Percentiles rank a stretch among this genome's conserved stretches.
phyloP scores from a whole-genome alignment of 2,329 filamentous ascomycete genomes.

The Ceratocystiopsis brevicomis region DNA sequence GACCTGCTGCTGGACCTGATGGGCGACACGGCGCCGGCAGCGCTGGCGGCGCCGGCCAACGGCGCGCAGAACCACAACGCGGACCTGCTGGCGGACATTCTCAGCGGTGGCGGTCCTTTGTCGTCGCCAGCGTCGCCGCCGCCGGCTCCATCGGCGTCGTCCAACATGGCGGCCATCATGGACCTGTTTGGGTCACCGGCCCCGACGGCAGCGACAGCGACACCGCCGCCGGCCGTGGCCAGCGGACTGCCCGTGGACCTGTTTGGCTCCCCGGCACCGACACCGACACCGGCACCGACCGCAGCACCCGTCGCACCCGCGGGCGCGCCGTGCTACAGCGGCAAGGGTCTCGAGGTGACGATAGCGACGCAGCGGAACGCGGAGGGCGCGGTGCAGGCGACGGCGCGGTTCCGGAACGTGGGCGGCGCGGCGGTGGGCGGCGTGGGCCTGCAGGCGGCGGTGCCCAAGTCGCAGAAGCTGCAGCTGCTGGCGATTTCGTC shows the following conservation, averaged over 20 bases:
- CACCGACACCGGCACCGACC: slow-evolving; percentile 15
- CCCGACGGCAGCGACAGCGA: slow-evolving; percentile 15
- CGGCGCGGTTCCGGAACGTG: slow-evolving; percentile 67
- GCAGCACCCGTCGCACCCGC: slow-evolving; percentile 19
- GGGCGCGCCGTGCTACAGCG: slow-evolving; percentile 60
- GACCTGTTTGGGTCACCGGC: slow-evolving; percentile 50
- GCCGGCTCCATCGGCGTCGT: slow-evolving; percentile 30
- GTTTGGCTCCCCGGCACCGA: slow-evolving; percentile 31
- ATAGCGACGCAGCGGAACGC: slow-evolving; percentile 71
- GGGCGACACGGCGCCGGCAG: slow-evolving; percentile 48
- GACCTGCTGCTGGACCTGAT: slow-evolving; percentile 86
- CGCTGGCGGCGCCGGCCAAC: slow-evolving; percentile 29
- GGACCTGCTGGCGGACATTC: slow-evolving; percentile 78
- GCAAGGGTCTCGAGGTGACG: slow-evolving; percentile 64
- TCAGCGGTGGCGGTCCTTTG: slow-evolving; percentile 50
- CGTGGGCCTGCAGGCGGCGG: slow-evolving; percentile 80
- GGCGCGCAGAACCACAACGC: slow-evolving; percentile 56
- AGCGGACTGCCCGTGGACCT: slow-evolving; percentile 23
- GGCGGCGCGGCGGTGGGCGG: slow-evolving; percentile 48
- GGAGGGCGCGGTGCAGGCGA: slow-evolving; percentile 61
- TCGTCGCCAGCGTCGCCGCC: slow-evolving; percentile 18
- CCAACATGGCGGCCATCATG: slow-evolving; percentile 61
- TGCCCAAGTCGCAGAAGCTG: slow-evolving; percentile 89
- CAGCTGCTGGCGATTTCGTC: slow-evolving; percentile 81
- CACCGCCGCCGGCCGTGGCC: slow-evolving; percentile 23